A percentile compares a stretch with the other conserved stretches of the same genome.
Conservation (phyloP, 768 basidiomycete genomes). For the Amanita polypyramis region DNA sequence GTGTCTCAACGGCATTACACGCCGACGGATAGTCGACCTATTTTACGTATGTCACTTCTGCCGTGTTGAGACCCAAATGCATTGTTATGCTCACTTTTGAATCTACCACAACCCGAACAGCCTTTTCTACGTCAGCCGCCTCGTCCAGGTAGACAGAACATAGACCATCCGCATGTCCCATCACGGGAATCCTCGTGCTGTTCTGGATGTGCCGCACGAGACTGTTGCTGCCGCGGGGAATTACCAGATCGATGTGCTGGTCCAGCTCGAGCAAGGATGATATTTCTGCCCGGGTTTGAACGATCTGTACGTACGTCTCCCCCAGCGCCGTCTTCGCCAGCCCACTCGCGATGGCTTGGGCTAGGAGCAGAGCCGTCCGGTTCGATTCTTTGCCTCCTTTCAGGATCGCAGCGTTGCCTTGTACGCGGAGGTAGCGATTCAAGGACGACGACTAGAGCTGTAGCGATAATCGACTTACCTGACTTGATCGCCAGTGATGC, state of each 20-base stretch:
- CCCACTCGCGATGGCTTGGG: constrained; percentile 70
- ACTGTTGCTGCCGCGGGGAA: constrained; percentile 89
- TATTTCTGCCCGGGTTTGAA: constrained; percentile 88
- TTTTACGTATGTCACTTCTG: not conserved
- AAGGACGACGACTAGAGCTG: not conserved
- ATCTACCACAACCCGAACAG: constrained; percentile 74
- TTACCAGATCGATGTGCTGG: constrained; percentile 91
- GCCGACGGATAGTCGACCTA: constrained; percentile 94
- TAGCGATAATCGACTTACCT: constrained; percentile 36
- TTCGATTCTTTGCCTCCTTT: constrained; percentile 97
- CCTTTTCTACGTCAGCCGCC: constrained; percentile 68
- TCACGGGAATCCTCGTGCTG: constrained; percentile 87
- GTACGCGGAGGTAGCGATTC: constrained; percentile 1
- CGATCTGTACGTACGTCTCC: constrained; percentile 76
- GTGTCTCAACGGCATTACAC: constrained; percentile 87
- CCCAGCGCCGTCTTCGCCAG: constrained; percentile 67
- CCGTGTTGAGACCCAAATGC: not conserved
- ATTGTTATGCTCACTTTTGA: constrained; percentile 57
- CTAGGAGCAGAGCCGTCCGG: constrained; percentile 65
- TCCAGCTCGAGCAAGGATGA: constrained; percentile 80
- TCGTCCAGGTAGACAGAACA: constrained; percentile 89
- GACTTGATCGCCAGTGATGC: constrained; percentile 94
- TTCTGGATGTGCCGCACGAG: constrained; percentile 87
- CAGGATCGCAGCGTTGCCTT: constrained; percentile 95
- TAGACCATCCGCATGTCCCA: constrained; percentile 97